Evolutionary conservation across 768 basidiomycete species (phyloP).

Genomic region (Chlorophyllum brunneum): DNA sequence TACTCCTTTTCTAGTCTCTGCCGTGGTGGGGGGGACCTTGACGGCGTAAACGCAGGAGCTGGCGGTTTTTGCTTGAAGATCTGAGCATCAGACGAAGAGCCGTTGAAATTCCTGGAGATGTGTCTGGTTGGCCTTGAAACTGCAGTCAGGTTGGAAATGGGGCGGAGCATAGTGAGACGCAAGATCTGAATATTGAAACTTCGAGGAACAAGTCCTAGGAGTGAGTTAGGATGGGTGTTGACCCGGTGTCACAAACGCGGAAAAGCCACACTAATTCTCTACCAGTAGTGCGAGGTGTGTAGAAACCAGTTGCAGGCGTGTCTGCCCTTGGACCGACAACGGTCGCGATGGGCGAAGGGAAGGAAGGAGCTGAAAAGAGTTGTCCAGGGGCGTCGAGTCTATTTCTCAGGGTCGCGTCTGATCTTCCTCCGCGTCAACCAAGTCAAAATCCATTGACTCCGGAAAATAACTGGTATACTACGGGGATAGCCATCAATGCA

Average conservation of each 20-base stretch:
- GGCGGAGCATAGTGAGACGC: constrained; percentile 5
- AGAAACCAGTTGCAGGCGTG: neutral
- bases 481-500: neutral
- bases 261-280: neutral
- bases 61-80: constrained; percentile 5
- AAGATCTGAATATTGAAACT: no score
- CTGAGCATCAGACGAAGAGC: constrained; percentile 3
- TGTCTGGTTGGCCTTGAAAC: constrained; percentile 1
- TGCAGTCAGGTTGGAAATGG: neutral
- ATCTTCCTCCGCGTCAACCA: neutral
- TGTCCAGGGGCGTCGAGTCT: neutral
- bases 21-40: neutral
- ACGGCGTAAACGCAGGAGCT: neutral
- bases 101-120: neutral
- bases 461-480: neutral
- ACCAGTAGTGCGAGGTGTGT: neutral
- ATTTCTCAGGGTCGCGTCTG: constrained; percentile 9
- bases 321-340: neutral
- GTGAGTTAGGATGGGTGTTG: neutral
- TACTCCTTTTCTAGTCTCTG: neutral
- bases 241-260: neutral
- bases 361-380: constrained; percentile 1
- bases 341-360: neutral
- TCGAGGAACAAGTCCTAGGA: neutral
- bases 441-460: neutral